Evolutionary conservation across 192 early-diverging fungal species (phyloP), one percentile per base, ranked within the genome.

Genomic region (Gryganskiella cystojenkinii): DNA sequence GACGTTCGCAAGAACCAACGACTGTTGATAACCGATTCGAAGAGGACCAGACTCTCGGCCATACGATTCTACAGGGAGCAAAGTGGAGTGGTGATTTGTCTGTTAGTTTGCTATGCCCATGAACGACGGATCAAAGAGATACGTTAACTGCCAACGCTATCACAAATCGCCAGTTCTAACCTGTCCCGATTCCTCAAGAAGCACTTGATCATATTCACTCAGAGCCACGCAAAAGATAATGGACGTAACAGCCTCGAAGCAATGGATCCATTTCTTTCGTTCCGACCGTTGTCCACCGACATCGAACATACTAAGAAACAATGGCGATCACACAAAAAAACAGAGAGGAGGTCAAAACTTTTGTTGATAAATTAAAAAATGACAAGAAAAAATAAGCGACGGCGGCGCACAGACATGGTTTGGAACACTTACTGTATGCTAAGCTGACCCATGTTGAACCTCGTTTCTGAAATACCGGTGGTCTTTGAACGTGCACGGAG

Each of bases 401-500:
- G 33, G 19, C 35, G 31, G 35, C 35, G 31, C 10, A 40, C 4
- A 52, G 17, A 31, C 2, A 31, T 8, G 22, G 24, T 4, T n/a
- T n/a, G 33, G 13, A 49, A 25, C 8, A 50, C 90, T 84, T 90
- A 84, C 92, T 92, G 93, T 88, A 99, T 89, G 75, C 83, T 94
- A 28, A 96, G 83, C 64, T 93, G 89, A 31, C 93, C 95, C 89
- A 98, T 94, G 68, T 91, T 93, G 81, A 98, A 97, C 54, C 91
- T 89, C 24, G 94, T 96, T 83, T 99, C 97, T 15, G 92, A 95
- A 71, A 99, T 99, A 67, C 96, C 96, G 19, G 97, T 99, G 3
- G 97, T 98, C 83, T 98, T 99, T 42, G 94, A 93, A 57, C 97
- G 92, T n/a, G 97, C 93, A n/a, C 94, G 84, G 58, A 99, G 86